Conservation (phyloP, 257 asterid species). For the Coffea eugenioides region DNA sequence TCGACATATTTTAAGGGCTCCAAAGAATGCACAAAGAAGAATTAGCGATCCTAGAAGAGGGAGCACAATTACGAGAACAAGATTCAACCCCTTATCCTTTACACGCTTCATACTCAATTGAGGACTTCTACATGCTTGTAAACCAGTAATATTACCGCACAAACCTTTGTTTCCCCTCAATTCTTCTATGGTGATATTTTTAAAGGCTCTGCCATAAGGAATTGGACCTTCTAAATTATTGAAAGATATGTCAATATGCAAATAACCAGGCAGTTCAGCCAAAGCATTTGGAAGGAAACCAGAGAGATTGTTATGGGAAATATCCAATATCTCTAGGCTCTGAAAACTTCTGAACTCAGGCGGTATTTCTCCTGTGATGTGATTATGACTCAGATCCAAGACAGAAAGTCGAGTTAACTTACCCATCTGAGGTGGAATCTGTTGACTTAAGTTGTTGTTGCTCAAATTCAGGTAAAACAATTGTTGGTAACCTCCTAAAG, state of each 20-base stretch:
- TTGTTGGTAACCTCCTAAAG: constrained; percentile 24
- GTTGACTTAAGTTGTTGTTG: constrained; percentile 13
- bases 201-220: constrained; percentile 33
- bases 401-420: too few relatives aligned
- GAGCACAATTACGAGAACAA: too few relatives aligned
- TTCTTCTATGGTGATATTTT: constrained; percentile 16
- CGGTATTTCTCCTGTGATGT: too few relatives aligned
- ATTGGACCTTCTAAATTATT: constrained; percentile 44
- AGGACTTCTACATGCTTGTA: too few relatives aligned
- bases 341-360: background rate
- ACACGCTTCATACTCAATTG: too few relatives aligned
- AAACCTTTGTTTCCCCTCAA: constrained; percentile 32
- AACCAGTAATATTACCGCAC: constrained; percentile 22
- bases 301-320: constrained; percentile 39
- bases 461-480: constrained; percentile 27
- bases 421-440: too few relatives aligned
- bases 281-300: constrained; percentile 34
- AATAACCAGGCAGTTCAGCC: constrained; percentile 15
- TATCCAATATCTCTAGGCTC: constrained; percentile 23
- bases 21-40: too few relatives aligned
- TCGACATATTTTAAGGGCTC: too few relatives aligned
- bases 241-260: constrained; percentile 29
- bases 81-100: too few relatives aligned
- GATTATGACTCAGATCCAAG: too few relatives aligned
- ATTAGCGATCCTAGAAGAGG: too few relatives aligned